These are phyloP conservation scores for Pythium phragmiticola DNA, from an alignment of 352 stramenopile genomes.

Conservation along the genomic window DNA sequence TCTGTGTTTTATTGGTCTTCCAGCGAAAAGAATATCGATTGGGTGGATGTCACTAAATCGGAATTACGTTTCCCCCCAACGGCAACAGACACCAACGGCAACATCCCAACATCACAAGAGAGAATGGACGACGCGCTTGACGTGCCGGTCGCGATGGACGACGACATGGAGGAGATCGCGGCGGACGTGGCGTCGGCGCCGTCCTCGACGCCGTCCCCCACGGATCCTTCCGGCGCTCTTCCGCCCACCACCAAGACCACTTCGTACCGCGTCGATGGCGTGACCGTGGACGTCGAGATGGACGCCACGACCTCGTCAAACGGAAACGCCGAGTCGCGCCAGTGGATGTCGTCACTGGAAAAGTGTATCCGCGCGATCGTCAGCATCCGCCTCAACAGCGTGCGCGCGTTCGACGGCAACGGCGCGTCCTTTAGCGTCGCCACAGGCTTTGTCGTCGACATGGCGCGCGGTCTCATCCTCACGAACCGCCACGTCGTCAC, in stretches of 20 bases:
- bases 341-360: slow-evolving; percentile 72
- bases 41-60: slow-evolving; percentile 9
- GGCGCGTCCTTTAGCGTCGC: slow-evolving; percentile 84
- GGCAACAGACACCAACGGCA: background rate
- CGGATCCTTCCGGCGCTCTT: background rate
- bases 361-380: slow-evolving; percentile 77
- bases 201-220: background rate
- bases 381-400: slow-evolving; percentile 84
- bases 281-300: slow-evolving; percentile 43
- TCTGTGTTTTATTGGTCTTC: slow-evolving; percentile 15
- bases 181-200: background rate
- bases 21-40: background rate
- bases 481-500: slow-evolving; percentile 93
- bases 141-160: slow-evolving; percentile 20
- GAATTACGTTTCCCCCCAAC: background rate
- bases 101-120: background rate
- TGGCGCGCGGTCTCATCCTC: slow-evolving; percentile 84
- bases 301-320: slow-evolving; percentile 18
- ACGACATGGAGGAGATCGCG: slow-evolving; percentile 27
- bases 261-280: slow-evolving; percentile 33
- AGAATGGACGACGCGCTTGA: slow-evolving; percentile 27
- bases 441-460: slow-evolving; percentile 92
- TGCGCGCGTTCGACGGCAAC: slow-evolving; percentile 88
- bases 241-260: slow-evolving; percentile 19
- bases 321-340: slow-evolving; percentile 53